Base-by-base conservation (phyloP, 1,284 basidiomycete species). In the Melampsora americana region DNA sequence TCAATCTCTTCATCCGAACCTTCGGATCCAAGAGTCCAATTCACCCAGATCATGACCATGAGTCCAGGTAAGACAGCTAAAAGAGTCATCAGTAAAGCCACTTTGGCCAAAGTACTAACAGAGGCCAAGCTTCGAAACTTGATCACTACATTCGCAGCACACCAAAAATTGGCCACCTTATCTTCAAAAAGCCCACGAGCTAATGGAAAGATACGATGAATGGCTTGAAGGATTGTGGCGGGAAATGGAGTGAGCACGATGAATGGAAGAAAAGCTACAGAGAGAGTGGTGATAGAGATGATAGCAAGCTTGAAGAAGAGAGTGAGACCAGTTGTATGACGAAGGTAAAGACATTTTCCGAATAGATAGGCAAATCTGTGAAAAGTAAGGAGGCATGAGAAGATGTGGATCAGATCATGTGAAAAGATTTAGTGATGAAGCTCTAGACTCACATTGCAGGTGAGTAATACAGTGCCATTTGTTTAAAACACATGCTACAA, bases 101-200 rank as follows among this genome's bases (percentile, higher is more conserved):
- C 65, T 77, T 82, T 80, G 23, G 82, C 83, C 53, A 84, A 78
- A 14, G 75, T 76, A n/a, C 78, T 28, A 18, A 78, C 75, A 28
- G 71, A 73, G 32, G 79, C 79, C 26, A 81, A 67, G 12, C 78
- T 82, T 61, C 87, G 88, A 89, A 93, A 93, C 82, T 94, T 94
- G 83, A 95, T 82, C 12, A 90, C 82, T n/a, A 93, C 89, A 81
- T 94, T 92, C n/a, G 89, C 88, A 28, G 92, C 90, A 82, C 92
- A 96, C 84, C 94, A 97, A 80, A 95, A 91, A 82, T 96, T 97
- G 62, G 93, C 92, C 28, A 97, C 94, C 82, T 96, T 96, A 85
- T 96, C 94, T 82, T 97, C 94, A 80, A 96, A 96, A 5, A 97
- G 86, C 9, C 94, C 93, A 59, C 92, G 89, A 5, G 88, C 86